A percentile compares a stretch with the other conserved stretches of the same genome.
Conservation (phyloP, 805 yeast genomes). For the Metschnikowia cubensis region DNA sequence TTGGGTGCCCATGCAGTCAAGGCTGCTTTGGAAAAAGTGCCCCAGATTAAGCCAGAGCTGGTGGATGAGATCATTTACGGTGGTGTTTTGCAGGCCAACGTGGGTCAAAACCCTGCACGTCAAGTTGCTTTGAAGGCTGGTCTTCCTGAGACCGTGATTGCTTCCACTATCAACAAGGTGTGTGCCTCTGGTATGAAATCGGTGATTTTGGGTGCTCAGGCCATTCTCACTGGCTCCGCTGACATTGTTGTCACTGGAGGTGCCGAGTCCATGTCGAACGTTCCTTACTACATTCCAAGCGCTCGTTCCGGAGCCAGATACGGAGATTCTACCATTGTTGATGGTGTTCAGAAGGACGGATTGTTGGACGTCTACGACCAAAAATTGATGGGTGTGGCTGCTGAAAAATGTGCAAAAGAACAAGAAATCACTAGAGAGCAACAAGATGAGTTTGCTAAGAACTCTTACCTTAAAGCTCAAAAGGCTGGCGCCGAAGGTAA, state of each 20-base stretch:
- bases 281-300: slow-evolving; percentile 85
- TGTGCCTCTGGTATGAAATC: slow-evolving; percentile 97
- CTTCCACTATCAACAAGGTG: slow-evolving; percentile 91
- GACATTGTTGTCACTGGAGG: slow-evolving; percentile 96
- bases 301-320: slow-evolving; percentile 88
- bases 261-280: slow-evolving; percentile 94
- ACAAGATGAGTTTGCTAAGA: slow-evolving; percentile 86
- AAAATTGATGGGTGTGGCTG: slow-evolving; percentile 93
- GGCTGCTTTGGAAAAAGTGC: slow-evolving; percentile 79
- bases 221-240: slow-evolving; percentile 82
- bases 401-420: slow-evolving; percentile 92
- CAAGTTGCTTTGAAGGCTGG: slow-evolving; percentile 95
- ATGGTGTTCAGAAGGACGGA: slow-evolving; percentile 92
- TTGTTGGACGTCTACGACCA: slow-evolving; percentile 86
- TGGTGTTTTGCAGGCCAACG: slow-evolving; percentile 85
- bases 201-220: slow-evolving; percentile 84
- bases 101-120: slow-evolving; percentile 97
- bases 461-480: slow-evolving; percentile 82
- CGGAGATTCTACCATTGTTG: slow-evolving; percentile 76
- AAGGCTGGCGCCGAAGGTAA: slow-evolving; percentile 77
- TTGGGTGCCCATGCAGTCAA: slow-evolving; percentile 91
- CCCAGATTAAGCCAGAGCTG: slow-evolving; percentile 68
- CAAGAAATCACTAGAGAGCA: slow-evolving; percentile 72
- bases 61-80: slow-evolving; percentile 93
- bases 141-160: slow-evolving; percentile 70